Evolutionary conservation across 495 filamentous ascomycete species (phyloP).

Genomic region (Penicillium ucsense): DNA sequence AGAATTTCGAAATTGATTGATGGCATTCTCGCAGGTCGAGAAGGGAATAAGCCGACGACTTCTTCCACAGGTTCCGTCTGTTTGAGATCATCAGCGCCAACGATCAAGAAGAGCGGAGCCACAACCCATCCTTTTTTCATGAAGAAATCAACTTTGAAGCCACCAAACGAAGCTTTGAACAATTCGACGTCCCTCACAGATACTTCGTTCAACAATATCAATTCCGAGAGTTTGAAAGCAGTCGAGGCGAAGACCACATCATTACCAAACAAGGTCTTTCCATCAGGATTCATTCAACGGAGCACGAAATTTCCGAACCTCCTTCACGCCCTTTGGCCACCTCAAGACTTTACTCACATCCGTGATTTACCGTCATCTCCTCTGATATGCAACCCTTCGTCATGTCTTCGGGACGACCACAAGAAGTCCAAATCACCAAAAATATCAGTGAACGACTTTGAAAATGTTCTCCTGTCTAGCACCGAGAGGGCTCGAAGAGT

Average conservation of each 20-base stretch:
- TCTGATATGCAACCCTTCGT: not conserved
- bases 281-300: constrained; percentile 17
- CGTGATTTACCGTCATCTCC: constrained; percentile 4
- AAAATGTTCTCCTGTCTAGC: constrained; percentile 22
- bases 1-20: constrained; percentile 40
- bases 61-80: not conserved
- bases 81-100: constrained; percentile 1
- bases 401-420: constrained; percentile 4
- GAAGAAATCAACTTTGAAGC: constrained; percentile 22
- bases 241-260: constrained; percentile 4
- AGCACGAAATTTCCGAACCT: constrained; percentile 49
- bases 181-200: too few relatives aligned
- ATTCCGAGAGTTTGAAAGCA: not conserved
- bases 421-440: constrained; percentile 31
- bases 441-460: constrained; percentile 22
- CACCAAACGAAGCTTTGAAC: not conserved
- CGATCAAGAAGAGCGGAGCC: constrained; percentile 35
- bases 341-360: constrained; percentile 51
- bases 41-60: not conserved
- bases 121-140: constrained; percentile 74
- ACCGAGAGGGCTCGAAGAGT: constrained; percentile 8
- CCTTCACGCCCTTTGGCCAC: constrained; percentile 60
- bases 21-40: constrained; percentile 33
- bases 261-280: not conserved
- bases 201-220: too few relatives aligned